Percentiles rank a stretch among this genome's conserved stretches.
These are phyloP conservation scores for Gilbertella persicaria DNA, from an alignment of 371 early-diverging fungal species.

Conservation along the genomic window DNA sequence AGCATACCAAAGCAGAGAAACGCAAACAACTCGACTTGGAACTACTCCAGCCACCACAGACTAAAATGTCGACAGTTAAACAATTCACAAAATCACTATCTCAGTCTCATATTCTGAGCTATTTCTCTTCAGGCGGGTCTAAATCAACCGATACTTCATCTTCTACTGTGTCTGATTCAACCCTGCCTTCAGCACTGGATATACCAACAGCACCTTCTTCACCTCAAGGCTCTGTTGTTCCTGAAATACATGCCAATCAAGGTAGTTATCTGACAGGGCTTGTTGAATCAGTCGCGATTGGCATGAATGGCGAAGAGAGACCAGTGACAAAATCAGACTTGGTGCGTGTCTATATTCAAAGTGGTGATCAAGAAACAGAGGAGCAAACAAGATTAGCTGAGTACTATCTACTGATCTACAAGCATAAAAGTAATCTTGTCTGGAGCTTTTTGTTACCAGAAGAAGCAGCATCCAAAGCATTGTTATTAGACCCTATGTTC, in stretches of 20 bases:
- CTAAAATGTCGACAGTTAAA: slow-evolving; percentile 37
- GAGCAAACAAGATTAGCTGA: slow-evolving; percentile 34
- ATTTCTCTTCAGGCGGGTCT: slow-evolving; percentile 43
- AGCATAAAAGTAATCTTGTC: slow-evolving; percentile 40
- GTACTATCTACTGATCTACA: slow-evolving; percentile 54
- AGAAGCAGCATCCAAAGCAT: slow-evolving; percentile 24
- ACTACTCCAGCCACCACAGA: slow-evolving; percentile 4
- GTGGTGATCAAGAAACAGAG: slow-evolving; percentile 7
- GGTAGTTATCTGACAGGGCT: slow-evolving; percentile 41
- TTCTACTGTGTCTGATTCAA: slow-evolving; percentile 21
- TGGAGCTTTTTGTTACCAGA: slow-evolving; percentile 45
- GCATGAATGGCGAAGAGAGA: slow-evolving; percentile 36
- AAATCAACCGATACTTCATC: slow-evolving; percentile 16
- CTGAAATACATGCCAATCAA: slow-evolving; percentile 5
- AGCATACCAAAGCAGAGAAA: slow-evolving; percentile 26
- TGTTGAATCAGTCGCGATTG: slow-evolving; percentile 24
- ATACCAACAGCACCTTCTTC: slow-evolving; percentile 9
- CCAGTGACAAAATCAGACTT: slow-evolving; percentile 28
- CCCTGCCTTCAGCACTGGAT: slow-evolving; percentile 22
- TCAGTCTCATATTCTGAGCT: slow-evolving; percentile 52
- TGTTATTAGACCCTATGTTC: slow-evolving; percentile 27
- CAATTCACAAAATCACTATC: slow-evolving; percentile 55
- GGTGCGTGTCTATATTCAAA: slow-evolving; percentile 40
- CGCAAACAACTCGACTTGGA: slow-evolving; percentile 17
- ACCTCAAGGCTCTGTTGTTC: neutral